Percentiles rank a stretch among this genome's conserved stretches.
phyloP scores from a whole-genome alignment of 2,329 filamentous ascomycete species.

The Thelonectria olida region DNA sequence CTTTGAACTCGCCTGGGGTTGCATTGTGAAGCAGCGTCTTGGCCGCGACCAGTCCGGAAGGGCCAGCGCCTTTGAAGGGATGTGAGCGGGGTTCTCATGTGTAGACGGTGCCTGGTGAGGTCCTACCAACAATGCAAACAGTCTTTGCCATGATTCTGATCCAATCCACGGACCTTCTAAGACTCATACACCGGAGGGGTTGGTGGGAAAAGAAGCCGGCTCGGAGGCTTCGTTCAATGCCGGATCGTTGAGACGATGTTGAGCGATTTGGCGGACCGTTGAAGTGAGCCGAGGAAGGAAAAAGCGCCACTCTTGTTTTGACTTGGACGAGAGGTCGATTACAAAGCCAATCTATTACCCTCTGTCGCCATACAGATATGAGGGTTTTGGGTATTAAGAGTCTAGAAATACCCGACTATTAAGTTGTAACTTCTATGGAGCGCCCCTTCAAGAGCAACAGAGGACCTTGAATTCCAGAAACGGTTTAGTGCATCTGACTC shows the following conservation, averaged over 20 bases:
- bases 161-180: constrained; percentile 22
- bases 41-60: constrained; percentile 73
- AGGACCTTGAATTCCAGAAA: constrained; percentile 21
- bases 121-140: constrained; percentile 53
- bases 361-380: no score
- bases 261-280: constrained; percentile 36
- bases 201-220: constrained; percentile 10
- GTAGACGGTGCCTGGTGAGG: no score
- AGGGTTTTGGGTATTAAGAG: neutral
- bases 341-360: neutral
- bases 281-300: neutral
- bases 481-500: constrained; percentile 28
- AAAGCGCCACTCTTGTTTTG: neutral
- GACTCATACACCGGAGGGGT: constrained; percentile 28
- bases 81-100: constrained; percentile 1
- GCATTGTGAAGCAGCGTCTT: constrained; percentile 76
- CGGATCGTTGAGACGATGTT: constrained; percentile 14
- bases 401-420: no score
- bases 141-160: constrained; percentile 48
- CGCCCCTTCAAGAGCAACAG: neutral
- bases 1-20: constrained; percentile 64
- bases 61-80: constrained; percentile 66
- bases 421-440: no score
- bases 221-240: constrained; percentile 9
- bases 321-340: neutral